Evolutionary conservation across 164 flowering plant species (phyloP).

Genomic region (Santalum album): DNA sequence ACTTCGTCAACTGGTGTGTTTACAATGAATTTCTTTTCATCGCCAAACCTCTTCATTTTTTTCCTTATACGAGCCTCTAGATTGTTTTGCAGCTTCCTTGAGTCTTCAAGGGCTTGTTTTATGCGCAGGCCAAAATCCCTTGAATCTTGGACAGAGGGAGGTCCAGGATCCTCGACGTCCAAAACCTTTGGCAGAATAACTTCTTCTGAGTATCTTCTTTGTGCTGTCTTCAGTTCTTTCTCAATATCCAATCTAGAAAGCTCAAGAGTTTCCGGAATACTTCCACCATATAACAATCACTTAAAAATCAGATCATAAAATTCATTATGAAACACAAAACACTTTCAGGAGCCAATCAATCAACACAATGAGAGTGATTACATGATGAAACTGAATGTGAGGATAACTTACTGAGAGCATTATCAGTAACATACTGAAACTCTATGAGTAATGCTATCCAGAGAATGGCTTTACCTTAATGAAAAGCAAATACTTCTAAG

Average conservation of each 20-base stretch:
- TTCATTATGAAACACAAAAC: neutral
- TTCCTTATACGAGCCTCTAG: slow-evolving; percentile 51
- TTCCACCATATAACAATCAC: slow-evolving; percentile 25
- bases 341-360: neutral
- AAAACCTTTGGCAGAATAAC: slow-evolving; percentile 52
- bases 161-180: slow-evolving; percentile 45
- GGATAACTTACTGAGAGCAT: no score
- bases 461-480: no score
- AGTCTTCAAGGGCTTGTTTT: slow-evolving; percentile 46
- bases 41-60: slow-evolving; percentile 60
- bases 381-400: neutral
- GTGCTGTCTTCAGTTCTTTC: slow-evolving; percentile 55
- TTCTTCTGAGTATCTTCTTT: slow-evolving; percentile 61
- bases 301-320: neutral
- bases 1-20: slow-evolving; percentile 65
- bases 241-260: slow-evolving; percentile 63
- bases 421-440: no score
- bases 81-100: slow-evolving; percentile 56
- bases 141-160: slow-evolving; percentile 31
- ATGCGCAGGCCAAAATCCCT: slow-evolving; percentile 45
- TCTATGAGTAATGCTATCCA: no score
- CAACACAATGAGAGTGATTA: neutral
- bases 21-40: slow-evolving; percentile 54
- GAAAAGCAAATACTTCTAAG: no score
- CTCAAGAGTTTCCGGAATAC: slow-evolving; percentile 28